Evolutionary conservation across 2,329 filamentous ascomycete species (phyloP).

Genomic region (Penicillium sp.): DNA sequence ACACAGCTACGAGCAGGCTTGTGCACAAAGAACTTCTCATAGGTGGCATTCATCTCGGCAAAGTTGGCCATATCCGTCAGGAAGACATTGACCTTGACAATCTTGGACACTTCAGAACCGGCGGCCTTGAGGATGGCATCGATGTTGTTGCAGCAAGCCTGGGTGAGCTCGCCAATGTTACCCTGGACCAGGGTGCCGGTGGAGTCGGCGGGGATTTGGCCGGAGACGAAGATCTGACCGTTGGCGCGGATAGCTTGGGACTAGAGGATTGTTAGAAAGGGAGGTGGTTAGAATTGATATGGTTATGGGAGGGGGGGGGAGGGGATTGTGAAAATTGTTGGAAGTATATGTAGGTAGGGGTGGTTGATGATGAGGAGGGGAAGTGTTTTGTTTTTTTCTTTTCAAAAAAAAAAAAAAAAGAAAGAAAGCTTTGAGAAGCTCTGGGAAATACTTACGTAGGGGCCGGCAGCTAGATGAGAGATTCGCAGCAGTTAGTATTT

Average conservation of each 20-base stretch:
- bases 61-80: slow-evolving; percentile 88
- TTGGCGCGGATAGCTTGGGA: slow-evolving; percentile 61
- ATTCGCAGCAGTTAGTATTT: slow-evolving; percentile 7
- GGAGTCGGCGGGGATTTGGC: slow-evolving; percentile 68
- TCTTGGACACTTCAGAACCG: slow-evolving; percentile 67
- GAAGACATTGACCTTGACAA: slow-evolving; percentile 85
- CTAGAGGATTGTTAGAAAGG: slow-evolving; percentile 16
- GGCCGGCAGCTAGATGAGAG: slow-evolving; percentile 32
- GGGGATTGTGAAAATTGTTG: neutral
- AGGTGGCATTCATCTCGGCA: slow-evolving; percentile 68
- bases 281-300: too few relatives aligned
- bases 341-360: neutral
- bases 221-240: slow-evolving; percentile 64
- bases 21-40: slow-evolving; percentile 62
- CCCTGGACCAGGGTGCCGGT: slow-evolving; percentile 57
- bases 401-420: too few relatives aligned
- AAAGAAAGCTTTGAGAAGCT: too few relatives aligned
- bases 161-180: slow-evolving; percentile 62
- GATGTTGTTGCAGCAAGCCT: slow-evolving; percentile 70
- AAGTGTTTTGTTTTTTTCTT: too few relatives aligned
- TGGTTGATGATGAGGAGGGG: neutral
- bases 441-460: slow-evolving; percentile 34
- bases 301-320: neutral
- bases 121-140: slow-evolving; percentile 76
- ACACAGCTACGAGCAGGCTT: slow-evolving; percentile 60